Percentiles rank a stretch among this genome's conserved stretches.
phyloP scores from a whole-genome alignment of 2,329 filamentous ascomycete species.

The Magnaporthales sp. region DNA sequence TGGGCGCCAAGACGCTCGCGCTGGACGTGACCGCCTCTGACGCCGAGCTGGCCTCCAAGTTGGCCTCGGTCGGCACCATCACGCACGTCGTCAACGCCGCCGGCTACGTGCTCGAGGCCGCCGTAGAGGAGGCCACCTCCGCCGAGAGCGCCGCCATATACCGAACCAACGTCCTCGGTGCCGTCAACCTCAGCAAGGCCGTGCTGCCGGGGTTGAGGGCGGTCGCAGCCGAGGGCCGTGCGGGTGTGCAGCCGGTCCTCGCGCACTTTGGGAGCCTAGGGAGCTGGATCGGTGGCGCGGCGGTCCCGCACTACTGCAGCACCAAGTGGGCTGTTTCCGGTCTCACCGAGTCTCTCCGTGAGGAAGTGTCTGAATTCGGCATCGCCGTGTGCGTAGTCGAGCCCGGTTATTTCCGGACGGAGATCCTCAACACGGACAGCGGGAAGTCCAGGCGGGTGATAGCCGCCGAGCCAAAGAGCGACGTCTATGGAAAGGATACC shows the following conservation, averaged over 20 bases:
- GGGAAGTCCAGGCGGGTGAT: not conserved
- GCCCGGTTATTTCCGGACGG: slow-evolving; percentile 8
- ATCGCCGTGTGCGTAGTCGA: not conserved
- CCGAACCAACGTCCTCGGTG: slow-evolving; percentile 4
- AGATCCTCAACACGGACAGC: not conserved
- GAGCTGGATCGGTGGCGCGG: slow-evolving; percentile 1
- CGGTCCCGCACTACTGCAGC: slow-evolving; percentile 55
- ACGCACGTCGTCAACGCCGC: slow-evolving; percentile 1
- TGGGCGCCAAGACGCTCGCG: slow-evolving; percentile 23
- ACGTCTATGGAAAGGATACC: not conserved
- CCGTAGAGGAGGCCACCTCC: not conserved
- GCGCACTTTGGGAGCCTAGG: slow-evolving; percentile 5
- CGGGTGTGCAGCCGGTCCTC: not conserved
- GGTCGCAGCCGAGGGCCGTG: not conserved
- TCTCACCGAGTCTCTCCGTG: slow-evolving; percentile 32
- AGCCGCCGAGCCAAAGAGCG: not conserved
- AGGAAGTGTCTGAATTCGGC: slow-evolving; percentile 2
- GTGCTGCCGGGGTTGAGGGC: not conserved
- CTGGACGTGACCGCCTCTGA: slow-evolving; percentile 4
- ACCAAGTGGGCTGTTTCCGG: slow-evolving; percentile 77
- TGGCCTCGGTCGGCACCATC: not conserved
- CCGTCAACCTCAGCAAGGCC: slow-evolving; percentile 6
- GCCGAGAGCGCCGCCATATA: not conserved
- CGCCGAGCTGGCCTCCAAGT: slow-evolving; percentile 2
- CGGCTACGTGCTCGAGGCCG: slow-evolving; percentile 4